Conservation (phyloP, 805 yeast species). For the Scheffersomyces lignosus region DNA sequence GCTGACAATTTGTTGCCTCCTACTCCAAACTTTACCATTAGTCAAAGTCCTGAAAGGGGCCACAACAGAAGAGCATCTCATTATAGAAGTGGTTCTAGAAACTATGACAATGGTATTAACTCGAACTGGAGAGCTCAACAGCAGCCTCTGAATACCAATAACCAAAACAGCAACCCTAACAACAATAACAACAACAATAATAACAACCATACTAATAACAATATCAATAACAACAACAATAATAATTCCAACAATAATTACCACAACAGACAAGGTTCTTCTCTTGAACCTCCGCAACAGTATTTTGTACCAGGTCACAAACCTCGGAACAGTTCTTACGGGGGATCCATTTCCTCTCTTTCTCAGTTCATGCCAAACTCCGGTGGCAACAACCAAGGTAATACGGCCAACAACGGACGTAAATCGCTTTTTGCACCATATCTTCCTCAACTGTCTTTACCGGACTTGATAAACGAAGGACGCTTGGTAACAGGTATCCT, state of each 20-base stretch:
- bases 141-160: too few relatives aligned
- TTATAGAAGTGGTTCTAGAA: conserved; percentile 39
- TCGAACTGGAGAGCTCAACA: conserved; percentile 69
- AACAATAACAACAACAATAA: conserved; percentile 5
- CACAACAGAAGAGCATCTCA: conserved; percentile 43
- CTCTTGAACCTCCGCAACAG: conserved; percentile 38
- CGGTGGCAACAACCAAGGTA: conserved; percentile 12
- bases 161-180: conserved; percentile 27
- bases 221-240: conserved; percentile 11
- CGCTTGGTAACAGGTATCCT: conserved; percentile 88
- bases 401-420: conserved; percentile 45
- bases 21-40: conserved; percentile 49
- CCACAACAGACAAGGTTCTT: conserved; percentile 26
- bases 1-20: conserved; percentile 46
- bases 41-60: conserved; percentile 38
- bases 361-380: conserved; percentile 35
- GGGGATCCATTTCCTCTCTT: conserved; percentile 55
- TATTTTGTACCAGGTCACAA: conserved; percentile 77
- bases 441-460: conserved; percentile 88
- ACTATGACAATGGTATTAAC: conserved; percentile 45
- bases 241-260: conserved; percentile 6
- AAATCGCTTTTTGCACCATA: conserved; percentile 94
- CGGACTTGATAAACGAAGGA: conserved; percentile 86
- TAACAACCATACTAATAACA: conserved; percentile 11
- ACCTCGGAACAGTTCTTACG: conserved; percentile 65